A percentile compares a stretch with the other conserved stretches of the same genome.
Conservation (phyloP, 129 eudicot genomes). For the Artemisia argyi region DNA sequence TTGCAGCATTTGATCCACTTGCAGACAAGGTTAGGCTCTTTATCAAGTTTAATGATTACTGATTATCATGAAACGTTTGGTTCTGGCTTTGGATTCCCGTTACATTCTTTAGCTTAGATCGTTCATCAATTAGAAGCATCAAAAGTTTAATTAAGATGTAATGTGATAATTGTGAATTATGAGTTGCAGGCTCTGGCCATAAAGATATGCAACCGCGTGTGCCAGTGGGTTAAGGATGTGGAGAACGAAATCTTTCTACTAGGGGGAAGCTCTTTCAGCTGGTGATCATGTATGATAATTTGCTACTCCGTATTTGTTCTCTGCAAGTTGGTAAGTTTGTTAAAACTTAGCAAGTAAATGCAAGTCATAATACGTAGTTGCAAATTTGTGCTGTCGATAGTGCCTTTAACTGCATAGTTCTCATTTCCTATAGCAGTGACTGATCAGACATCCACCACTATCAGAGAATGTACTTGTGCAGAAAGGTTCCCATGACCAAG, state of each 20-base stretch:
- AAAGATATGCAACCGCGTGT: constrained; percentile 72
- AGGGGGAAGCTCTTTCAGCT: constrained; percentile 79
- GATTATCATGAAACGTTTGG: neutral
- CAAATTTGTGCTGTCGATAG: too few species aligned
- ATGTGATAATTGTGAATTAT: constrained; percentile 1
- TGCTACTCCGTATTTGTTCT: too few species aligned
- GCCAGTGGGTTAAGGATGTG: constrained; percentile 90
- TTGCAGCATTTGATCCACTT: constrained; percentile 91
- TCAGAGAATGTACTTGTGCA: too few species aligned
- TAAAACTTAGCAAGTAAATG: too few species aligned
- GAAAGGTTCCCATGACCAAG: too few species aligned
- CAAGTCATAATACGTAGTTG: too few species aligned
- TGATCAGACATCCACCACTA: too few species aligned
- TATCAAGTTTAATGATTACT: neutral
- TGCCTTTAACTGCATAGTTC: too few species aligned
- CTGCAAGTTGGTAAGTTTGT: too few species aligned
- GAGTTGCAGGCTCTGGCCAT: constrained; percentile 70
- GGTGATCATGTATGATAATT: constrained; percentile 60
- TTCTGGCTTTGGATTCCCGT: neutral
- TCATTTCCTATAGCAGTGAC: too few species aligned
- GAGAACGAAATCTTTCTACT: constrained; percentile 74
- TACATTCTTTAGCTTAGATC: neutral
- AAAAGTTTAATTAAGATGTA: neutral
- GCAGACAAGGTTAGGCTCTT: constrained; percentile 75
- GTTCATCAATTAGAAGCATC: neutral